Evolutionary conservation across 306 rosid species (phyloP).

Genomic region (Cicer cuneatum): DNA sequence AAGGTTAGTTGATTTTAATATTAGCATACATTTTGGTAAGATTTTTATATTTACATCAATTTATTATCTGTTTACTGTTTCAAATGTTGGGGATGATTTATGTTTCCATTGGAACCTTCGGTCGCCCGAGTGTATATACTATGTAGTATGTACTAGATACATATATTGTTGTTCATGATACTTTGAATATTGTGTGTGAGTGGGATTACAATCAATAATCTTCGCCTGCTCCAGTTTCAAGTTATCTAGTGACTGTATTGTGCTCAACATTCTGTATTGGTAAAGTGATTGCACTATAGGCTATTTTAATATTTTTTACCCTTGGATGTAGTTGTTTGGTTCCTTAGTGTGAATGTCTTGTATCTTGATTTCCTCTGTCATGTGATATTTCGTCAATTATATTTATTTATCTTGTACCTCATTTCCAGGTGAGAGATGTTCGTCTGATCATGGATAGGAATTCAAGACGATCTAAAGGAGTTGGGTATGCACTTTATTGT

Average conservation of each 20-base stretch:
- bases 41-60: not conserved
- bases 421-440: slow-evolving; percentile 95
- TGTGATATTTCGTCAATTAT: slow-evolving; percentile 7
- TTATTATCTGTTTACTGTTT: slow-evolving; percentile 22
- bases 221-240: slow-evolving; percentile 45
- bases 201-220: slow-evolving; percentile 32
- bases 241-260: slow-evolving; percentile 54
- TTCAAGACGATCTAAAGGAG: slow-evolving; percentile 99
- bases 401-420: slow-evolving; percentile 21
- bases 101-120: slow-evolving; percentile 37
- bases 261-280: slow-evolving; percentile 56
- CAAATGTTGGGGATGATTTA: slow-evolving; percentile 13
- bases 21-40: not conserved
- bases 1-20: slow-evolving; percentile 50
- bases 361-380: slow-evolving; percentile 4
- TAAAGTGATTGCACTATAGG: slow-evolving; percentile 57
- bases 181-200: slow-evolving; percentile 1
- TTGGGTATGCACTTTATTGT: slow-evolving; percentile 80
- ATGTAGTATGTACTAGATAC: not conserved
- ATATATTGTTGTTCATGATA: not conserved
- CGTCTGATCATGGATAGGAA: slow-evolving; percentile 99
- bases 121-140: not conserved
- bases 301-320: slow-evolving; percentile 43
- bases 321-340: slow-evolving; percentile 42
- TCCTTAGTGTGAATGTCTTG: slow-evolving; percentile 31